These are phyloP conservation scores for Solanum chiquidenum DNA, from an alignment of 257 asterid genomes.

Conservation along the genomic window DNA sequence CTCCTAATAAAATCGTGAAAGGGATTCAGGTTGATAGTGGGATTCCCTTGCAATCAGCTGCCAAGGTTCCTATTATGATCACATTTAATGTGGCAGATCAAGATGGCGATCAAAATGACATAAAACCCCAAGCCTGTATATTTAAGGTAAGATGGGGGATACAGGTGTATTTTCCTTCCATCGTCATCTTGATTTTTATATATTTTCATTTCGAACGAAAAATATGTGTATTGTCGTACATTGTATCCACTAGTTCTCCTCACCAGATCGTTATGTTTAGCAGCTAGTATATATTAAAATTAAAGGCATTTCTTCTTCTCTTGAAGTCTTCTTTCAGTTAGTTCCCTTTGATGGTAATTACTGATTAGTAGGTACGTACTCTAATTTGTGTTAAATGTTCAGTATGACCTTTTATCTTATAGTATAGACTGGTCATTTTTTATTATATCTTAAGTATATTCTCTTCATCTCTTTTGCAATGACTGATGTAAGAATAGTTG, in stretches of 20 bases:
- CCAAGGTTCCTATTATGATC: conserved; percentile 98
- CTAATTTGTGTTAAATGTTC: neutral
- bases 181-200: neutral
- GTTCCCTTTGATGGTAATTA: neutral
- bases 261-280: neutral
- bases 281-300: neutral
- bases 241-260: neutral
- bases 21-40: conserved; percentile 96
- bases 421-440: neutral
- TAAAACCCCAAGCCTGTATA: conserved; percentile 97
- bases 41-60: conserved; percentile 97
- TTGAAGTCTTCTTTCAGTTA: neutral
- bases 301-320: neutral
- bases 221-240: neutral
- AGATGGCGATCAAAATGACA: conserved; percentile 62
- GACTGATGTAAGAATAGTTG: neutral
- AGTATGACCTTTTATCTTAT: neutral
- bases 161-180: neutral
- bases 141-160: conserved; percentile 55
- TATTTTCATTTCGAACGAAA: neutral
- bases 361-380: neutral
- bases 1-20: conserved; percentile 73
- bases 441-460: neutral
- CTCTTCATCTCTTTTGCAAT: neutral
- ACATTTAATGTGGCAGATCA: conserved; percentile 88